Conservation (phyloP, 2,329 filamentous ascomycete genomes). For the Talaromyces rugulosus region DNA sequence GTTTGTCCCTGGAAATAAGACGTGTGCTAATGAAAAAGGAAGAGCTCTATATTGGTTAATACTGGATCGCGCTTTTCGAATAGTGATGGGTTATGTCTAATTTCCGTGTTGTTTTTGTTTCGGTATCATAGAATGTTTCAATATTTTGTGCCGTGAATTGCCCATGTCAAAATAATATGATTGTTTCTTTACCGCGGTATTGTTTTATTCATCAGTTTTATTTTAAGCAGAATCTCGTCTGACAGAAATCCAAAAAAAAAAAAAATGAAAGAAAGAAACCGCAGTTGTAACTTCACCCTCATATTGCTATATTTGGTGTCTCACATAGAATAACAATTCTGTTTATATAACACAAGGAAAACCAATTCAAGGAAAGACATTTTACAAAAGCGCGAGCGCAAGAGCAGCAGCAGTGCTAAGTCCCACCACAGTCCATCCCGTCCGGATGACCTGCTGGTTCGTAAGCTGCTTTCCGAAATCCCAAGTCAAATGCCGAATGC, state of each 20-base stretch:
- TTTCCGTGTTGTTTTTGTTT: background rate
- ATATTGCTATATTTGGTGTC: background rate
- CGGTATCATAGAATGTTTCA: background rate
- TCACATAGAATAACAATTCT: constrained; percentile 15
- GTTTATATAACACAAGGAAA: constrained; percentile 14
- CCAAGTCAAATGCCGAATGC: constrained; percentile 68
- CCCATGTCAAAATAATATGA: no score
- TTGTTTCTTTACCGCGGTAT: no score
- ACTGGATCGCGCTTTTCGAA: background rate
- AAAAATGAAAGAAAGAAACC: no score
- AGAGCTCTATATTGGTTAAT: background rate
- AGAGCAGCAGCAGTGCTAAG: constrained; percentile 49
- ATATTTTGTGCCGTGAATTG: background rate
- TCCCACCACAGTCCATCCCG: constrained; percentile 61
- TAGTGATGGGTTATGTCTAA: background rate
- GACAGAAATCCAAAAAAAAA: background rate
- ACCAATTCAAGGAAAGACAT: constrained; percentile 28
- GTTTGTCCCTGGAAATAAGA: background rate
- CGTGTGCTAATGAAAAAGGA: background rate
- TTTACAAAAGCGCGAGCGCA: constrained; percentile 44
- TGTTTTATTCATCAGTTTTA: no score
- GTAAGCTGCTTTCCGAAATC: constrained; percentile 60
- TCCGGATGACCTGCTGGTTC: constrained; percentile 61
- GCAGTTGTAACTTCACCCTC: background rate
- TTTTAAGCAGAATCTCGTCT: background rate